Evolutionary conservation across 176 grass and related monocot species (phyloP), one percentile per base, ranked within the genome.

Genomic region (Oryza nivara): DNA sequence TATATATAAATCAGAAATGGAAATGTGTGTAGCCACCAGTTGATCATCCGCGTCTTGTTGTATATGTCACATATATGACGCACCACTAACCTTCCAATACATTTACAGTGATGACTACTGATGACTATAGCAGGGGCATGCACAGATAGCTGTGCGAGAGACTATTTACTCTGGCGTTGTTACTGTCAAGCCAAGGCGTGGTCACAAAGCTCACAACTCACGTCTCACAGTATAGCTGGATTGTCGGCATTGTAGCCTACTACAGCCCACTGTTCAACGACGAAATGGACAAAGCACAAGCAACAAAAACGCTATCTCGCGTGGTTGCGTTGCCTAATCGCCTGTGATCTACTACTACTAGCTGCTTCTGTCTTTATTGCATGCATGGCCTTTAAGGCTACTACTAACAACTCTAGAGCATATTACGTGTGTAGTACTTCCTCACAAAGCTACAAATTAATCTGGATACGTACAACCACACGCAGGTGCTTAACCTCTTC

Each of bases 221-320:
- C 76, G 35, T 54, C 77, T 40, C 58, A 86, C 77, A 46, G 85
- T 81, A 58, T 46, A 75, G 85, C 63, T 75, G 71, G 61, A 81
- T 36, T 85, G 77, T 85, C 77, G 56, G 73, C 34, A 54, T 43
- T 43, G 66, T 80, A 89, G 65, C 70, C 54, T 64, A 65, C 69
- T 41, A 81, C 65, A 72, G 65, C 83, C 70, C 83, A 72, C 67
- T 67, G 56, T 65, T 75, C 78, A 65, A 72, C 44, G 56, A 77
- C 34, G 65, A 63, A 70, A 71, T 34, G 15, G 16, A 45, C 46
- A 26, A 72, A 54, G 65, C 47, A 16, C 77, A 32, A 83, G n/a
- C 67, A 65, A 14, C 74, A 72, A 72, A 56, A 83, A 64, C 28
- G 30, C 36, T 22, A 48, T 61, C 58, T 63, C 22, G 20, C n/a